phyloP scores from a whole-genome alignment of 2,329 filamentous ascomycete species.

The Aspergillus sp. region DNA sequence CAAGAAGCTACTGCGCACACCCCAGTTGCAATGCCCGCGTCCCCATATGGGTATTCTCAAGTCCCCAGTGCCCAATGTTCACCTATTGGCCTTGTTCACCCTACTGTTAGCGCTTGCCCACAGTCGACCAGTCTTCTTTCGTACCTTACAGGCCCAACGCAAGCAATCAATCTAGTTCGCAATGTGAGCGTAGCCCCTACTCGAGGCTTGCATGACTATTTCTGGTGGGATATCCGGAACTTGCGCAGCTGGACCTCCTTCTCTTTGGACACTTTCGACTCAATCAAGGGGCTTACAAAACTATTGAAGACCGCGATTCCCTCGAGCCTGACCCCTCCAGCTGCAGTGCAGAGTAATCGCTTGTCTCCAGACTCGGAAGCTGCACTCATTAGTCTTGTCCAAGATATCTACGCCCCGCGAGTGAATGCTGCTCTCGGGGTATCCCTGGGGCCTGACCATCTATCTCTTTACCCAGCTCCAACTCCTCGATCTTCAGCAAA shows the following conservation, averaged over 20 bases:
- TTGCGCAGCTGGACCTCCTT: constrained; percentile 81
- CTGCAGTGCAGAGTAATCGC: constrained; percentile 44
- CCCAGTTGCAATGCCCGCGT: constrained; percentile 28
- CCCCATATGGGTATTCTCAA: constrained; percentile 29
- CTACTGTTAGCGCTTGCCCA: constrained; percentile 27
- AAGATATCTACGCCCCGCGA: constrained; percentile 77
- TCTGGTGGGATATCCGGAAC: constrained; percentile 95
- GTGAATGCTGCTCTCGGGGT: constrained; percentile 81
- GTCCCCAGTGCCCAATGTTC: constrained; percentile 27
- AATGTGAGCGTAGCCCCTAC: constrained; percentile 68
- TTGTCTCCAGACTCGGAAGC: constrained; percentile 76
- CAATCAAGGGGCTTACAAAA: constrained; percentile 69
- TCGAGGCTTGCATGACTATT: constrained; percentile 72
- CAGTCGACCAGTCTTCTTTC: constrained; percentile 67
- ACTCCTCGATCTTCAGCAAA: constrained; percentile 34
- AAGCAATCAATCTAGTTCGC: constrained; percentile 77
- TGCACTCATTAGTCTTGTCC: constrained; percentile 72
- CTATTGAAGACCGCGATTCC: constrained; percentile 70
- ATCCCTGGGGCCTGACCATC: constrained; percentile 66
- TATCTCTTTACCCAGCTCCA: constrained; percentile 45
- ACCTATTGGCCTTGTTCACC: constrained; percentile 26
- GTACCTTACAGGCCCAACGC: constrained; percentile 78
- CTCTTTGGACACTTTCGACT: constrained; percentile 68
- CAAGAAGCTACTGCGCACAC: constrained; percentile 29
- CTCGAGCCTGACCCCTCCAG: constrained; percentile 37